Conservation (phyloP, 139 green algal genomes). For the Asterochloris erici region DNA sequence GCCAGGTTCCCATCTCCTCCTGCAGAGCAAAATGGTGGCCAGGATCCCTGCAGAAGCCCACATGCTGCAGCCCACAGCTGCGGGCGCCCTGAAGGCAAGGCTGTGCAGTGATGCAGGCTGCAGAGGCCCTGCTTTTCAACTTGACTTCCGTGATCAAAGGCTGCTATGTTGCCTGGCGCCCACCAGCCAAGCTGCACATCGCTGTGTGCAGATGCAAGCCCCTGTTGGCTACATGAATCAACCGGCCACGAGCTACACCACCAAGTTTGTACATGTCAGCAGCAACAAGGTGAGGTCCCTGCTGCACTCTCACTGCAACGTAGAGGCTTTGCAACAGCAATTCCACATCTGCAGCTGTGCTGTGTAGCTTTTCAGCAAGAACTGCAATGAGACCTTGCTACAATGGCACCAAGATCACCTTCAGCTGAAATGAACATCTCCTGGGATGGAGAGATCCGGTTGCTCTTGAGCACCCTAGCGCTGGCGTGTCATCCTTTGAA, state of each 20-base stretch:
- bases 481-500: background rate
- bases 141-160: too few relatives aligned
- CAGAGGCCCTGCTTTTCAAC: background rate
- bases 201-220: too few relatives aligned
- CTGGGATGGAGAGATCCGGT: background rate
- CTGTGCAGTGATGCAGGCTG: background rate
- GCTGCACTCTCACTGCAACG: background rate
- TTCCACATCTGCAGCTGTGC: background rate
- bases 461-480: background rate
- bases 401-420: background rate
- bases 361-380: background rate
- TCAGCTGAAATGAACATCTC: background rate
- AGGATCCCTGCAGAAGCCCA: background rate
- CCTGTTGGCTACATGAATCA: slow-evolving; percentile 59
- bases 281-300: background rate
- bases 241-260: slow-evolving; percentile 66
- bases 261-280: slow-evolving; percentile 70
- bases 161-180: too few relatives aligned
- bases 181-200: background rate
- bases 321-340: background rate
- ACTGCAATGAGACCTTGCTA: background rate
- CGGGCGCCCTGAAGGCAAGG: slow-evolving; percentile 31
- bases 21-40: slow-evolving; percentile 1
- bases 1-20: background rate
- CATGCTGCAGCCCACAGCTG: slow-evolving; percentile 33